Conservation (phyloP, 2,329 filamentous ascomycete species). For the Colletotrichum gloeosporioides region DNA sequence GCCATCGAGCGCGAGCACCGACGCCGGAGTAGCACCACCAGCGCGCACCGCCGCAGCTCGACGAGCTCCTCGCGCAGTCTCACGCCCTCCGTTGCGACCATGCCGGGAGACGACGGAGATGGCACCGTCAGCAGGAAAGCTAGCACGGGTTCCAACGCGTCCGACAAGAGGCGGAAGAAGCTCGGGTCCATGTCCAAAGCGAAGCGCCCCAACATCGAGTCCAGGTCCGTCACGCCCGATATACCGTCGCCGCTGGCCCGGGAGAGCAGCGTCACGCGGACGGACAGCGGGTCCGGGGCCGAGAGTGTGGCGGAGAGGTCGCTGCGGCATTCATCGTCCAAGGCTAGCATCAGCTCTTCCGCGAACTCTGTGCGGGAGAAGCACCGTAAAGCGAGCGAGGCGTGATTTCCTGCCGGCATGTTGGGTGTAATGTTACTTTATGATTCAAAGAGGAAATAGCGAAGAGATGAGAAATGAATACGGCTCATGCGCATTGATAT, state of each 20-base stretch:
- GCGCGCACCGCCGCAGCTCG: conserved; percentile 58
- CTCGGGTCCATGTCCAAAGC: conserved; percentile 44
- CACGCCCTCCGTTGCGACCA: conserved; percentile 49
- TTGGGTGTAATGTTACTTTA: not conserved
- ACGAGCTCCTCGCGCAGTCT: conserved; percentile 55
- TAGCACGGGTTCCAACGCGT: conserved; percentile 52
- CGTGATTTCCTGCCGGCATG: not conserved
- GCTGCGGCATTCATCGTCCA: conserved; percentile 18
- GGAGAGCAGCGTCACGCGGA: conserved; percentile 45
- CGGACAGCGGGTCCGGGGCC: not conserved
- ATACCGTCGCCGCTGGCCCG: conserved; percentile 57
- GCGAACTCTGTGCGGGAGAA: conserved; percentile 11
- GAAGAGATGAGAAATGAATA: conserved; percentile 14
- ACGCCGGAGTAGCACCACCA: conserved; percentile 45
- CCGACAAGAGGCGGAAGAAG: conserved; percentile 58
- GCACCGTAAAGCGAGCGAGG: conserved; percentile 9
- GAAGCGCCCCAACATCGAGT: conserved; percentile 51
- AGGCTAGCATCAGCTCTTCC: conserved; percentile 14
- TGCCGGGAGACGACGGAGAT: conserved; percentile 35
- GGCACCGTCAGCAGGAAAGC: conserved; percentile 44
- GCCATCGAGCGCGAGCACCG: conserved; percentile 52
- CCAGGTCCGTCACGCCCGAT: conserved; percentile 60
- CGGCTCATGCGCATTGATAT: not conserved
- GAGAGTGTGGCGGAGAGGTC: conserved; percentile 8
- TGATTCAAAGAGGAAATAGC: conserved; percentile 1